Base-by-base conservation (phyloP, 805 yeast species). In the Saccharomycopsis vini region DNA sequence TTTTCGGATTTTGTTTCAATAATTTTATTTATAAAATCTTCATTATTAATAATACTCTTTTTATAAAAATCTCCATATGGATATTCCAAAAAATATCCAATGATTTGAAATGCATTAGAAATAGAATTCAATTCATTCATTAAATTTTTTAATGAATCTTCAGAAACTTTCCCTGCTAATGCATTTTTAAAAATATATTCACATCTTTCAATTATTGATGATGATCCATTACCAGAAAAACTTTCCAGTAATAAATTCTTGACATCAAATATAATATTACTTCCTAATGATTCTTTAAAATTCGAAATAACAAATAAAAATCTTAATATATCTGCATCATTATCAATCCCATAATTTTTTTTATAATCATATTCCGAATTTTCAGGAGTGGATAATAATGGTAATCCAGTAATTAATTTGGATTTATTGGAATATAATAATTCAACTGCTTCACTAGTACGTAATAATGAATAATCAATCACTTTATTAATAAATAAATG, bases 81-180 rank as follows among this genome's bases (percentile, higher is more conserved):
- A 9, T 22, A 60, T 43, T 54, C 59, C 6, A 69, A 51, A 7
- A 73, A 49, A 31, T 62, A 60, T 28, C 69, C 62, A 28, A 75
- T 58, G 3, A 63, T 46, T 2, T 61, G 44, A 30, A 68, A 53
- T 3, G 69, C 51, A 38, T 59, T 59, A 26, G 65, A 64, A 19
- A 71, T 57, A 3, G 63, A 53, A 36, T 64, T 62, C 46, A 73
- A 54, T 33, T 66, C 65, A 10, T 60, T 56, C 29, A 72, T 62
- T n/a, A 75, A 53, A 6, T 54, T 62, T 26, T 61, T 51, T 29
- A 70, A 57, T 29, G 64, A 62, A 1, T 58, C 49, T 29, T 64
- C 59, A 46, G 69, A 68, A 42, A 77, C 60, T 40, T 62, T 61
- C 3, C 62, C 54, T 9, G 69, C 59, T 39, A 80, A 59, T 15